Evolutionary conservation across 768 basidiomycete genomes (phyloP), one percentile per base, ranked within the genome.

Genomic region (Termitomyces sp.): DNA sequence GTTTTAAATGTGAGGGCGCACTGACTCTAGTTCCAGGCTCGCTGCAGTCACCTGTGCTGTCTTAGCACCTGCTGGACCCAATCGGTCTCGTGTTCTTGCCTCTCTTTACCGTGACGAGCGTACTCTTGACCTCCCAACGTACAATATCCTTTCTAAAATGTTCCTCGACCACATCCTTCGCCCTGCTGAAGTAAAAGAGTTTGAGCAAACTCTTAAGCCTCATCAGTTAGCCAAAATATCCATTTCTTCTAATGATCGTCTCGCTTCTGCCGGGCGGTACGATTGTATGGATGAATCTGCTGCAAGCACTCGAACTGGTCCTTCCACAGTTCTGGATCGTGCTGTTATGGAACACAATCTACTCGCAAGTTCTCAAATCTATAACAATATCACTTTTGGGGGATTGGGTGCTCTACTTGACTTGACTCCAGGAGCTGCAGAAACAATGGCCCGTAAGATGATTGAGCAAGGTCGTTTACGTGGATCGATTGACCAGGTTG

Each of bases 331-430:
- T 20, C 81, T 99, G 45, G 97, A 98, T 71, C 85, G 95, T 48
- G 97, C 97, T 6, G 95, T 99, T 48, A 93, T 98, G 89, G 97
- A 99, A 70, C 97, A 99, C 75, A 99, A 99, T 72, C 80, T 99
- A 11, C 84, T 98, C 61, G 94, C 95, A 4, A 95, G 94, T 71
- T 96, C 95, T 3, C 93, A 95, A 67, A 94, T 98, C 54, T 99
- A 98, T 71, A 94, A 93, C 70, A 98, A 98, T 67, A 97, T 99
- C 75, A 92, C 93, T 30, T 98, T 98, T 74, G 78, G 83, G 30
- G 97, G 96, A n/a, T 75, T 98, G 11, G 97, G 97, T 22, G 85
- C 90, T 1, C 76, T 98, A 16, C 80, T 99, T 49, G 92, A 94
- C 68, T 76, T 98, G 62, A 89, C 92, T 4, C 90, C 96, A 15